Conservation (phyloP, 2,329 filamentous ascomycete species). For the Hymenoscyphus infarciens region DNA sequence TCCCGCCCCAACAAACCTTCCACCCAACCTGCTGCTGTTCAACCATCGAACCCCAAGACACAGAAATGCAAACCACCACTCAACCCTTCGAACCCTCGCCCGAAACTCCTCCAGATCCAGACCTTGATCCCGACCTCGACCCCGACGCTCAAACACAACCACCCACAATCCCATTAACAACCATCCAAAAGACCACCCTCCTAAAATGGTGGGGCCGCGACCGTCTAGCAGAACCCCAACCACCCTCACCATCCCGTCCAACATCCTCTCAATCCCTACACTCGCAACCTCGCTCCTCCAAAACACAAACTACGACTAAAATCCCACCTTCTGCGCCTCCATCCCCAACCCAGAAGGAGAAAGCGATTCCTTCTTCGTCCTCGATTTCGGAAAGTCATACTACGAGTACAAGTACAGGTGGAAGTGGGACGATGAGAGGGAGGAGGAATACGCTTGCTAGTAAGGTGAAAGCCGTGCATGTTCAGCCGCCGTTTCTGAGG, state of each 20-base stretch:
- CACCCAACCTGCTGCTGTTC: background rate
- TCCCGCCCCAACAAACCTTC: background rate
- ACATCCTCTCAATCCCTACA: background rate
- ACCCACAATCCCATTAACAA: background rate
- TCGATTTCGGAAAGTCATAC: background rate
- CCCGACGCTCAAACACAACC: background rate
- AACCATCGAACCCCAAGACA: background rate
- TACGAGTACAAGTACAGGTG: background rate
- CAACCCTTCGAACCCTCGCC: background rate
- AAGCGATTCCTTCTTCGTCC: background rate
- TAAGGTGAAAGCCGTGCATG: slow-evolving; percentile 7
- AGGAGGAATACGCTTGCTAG: slow-evolving; percentile 1
- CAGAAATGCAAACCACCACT: background rate
- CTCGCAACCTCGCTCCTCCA: background rate
- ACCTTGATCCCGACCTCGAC: background rate
- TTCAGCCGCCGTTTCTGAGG: slow-evolving; percentile 2
- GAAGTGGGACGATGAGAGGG: background rate
- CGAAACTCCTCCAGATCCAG: background rate
- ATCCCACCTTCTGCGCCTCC: background rate
- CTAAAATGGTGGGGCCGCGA: slow-evolving; percentile 12
- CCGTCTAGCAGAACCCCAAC: slow-evolving; percentile 1
- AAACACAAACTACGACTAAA: background rate
- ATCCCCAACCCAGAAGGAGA: background rate
- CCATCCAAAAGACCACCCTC: slow-evolving; percentile 5
- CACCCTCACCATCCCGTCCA: background rate